A percentile compares a stretch with the other conserved stretches of the same genome.
Conservation (phyloP, 2,329 filamentous ascomycete species). For the Trichoderma sp. region DNA sequence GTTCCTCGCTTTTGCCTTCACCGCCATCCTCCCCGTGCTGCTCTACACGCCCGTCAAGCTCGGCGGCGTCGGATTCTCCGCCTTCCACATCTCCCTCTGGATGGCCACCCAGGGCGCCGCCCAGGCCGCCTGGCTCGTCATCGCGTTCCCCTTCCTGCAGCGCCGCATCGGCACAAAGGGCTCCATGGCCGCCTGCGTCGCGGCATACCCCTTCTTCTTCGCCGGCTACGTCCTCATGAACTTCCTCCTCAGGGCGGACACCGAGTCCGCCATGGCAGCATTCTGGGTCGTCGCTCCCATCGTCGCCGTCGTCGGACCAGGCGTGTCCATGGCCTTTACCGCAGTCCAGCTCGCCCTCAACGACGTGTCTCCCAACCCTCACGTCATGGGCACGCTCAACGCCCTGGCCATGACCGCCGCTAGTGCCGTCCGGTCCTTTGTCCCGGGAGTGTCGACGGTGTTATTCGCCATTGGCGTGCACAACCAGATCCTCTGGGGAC, state of each 20-base stretch:
- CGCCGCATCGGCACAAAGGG: slow-evolving; percentile 62
- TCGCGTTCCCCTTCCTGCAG: slow-evolving; percentile 68
- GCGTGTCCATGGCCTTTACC: slow-evolving; percentile 68
- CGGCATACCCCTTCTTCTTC: slow-evolving; percentile 64
- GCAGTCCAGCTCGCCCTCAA: slow-evolving; percentile 71
- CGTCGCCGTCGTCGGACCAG: slow-evolving; percentile 53
- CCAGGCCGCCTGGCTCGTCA: slow-evolving; percentile 69
- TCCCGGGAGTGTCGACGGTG: slow-evolving; percentile 63
- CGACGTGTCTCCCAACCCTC: slow-evolving; percentile 64
- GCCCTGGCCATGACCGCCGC: slow-evolving; percentile 56
- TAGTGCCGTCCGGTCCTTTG: slow-evolving; percentile 62
- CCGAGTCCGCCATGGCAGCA: slow-evolving; percentile 31
- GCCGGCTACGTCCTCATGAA: slow-evolving; percentile 55
- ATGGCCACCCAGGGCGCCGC: slow-evolving; percentile 62
- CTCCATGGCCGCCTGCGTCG: slow-evolving; percentile 55
- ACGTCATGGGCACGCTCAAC: slow-evolving; percentile 68
- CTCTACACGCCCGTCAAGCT: slow-evolving; percentile 60
- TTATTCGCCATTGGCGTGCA: slow-evolving; percentile 66
- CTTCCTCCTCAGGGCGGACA: slow-evolving; percentile 39
- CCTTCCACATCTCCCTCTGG: slow-evolving; percentile 63
- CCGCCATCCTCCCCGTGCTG: slow-evolving; percentile 66
- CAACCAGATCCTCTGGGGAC: slow-evolving; percentile 59
- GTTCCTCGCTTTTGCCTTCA: slow-evolving; percentile 69
- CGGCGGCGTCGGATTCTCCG: slow-evolving; percentile 64
- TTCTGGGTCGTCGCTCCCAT: slow-evolving; percentile 55